Conservation (phyloP, 1,139 yeast species). For the Yamadazyma conglobata region DNA sequence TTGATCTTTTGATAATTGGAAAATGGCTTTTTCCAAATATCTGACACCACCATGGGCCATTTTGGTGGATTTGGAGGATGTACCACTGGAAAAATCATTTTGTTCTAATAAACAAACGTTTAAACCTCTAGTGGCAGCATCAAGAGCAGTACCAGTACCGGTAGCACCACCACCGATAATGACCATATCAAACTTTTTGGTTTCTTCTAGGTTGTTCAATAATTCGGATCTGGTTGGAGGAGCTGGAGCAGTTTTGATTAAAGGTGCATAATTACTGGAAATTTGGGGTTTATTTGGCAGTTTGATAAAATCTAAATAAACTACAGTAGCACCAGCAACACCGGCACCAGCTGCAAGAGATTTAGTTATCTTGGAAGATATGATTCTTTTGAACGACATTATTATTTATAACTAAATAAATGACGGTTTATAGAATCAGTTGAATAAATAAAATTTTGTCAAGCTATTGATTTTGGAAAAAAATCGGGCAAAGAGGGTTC, state of each 20-base stretch:
- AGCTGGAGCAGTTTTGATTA: slow-evolving; percentile 29
- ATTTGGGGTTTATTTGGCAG: slow-evolving; percentile 32
- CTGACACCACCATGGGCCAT: slow-evolving; percentile 98
- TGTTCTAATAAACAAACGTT: slow-evolving; percentile 85
- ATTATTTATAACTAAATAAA: background rate
- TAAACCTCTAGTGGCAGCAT: slow-evolving; percentile 87
- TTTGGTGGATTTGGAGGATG: slow-evolving; percentile 93
- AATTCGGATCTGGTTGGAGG: slow-evolving; percentile 38
- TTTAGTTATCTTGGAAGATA: slow-evolving; percentile 26
- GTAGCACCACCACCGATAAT: slow-evolving; percentile 96
- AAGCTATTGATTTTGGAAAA: background rate
- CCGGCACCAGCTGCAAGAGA: slow-evolving; percentile 33
- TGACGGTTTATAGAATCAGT: background rate
- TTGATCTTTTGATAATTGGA: slow-evolving; percentile 87
- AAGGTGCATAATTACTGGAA: slow-evolving; percentile 34
- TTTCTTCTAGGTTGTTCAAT: slow-evolving; percentile 27
- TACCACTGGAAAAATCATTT: slow-evolving; percentile 87
- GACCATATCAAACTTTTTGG: slow-evolving; percentile 68
- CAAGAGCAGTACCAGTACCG: slow-evolving; percentile 91
- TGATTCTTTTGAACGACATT: slow-evolving; percentile 8
- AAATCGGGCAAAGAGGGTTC: slow-evolving; percentile 2
- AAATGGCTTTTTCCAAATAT: slow-evolving; percentile 90
- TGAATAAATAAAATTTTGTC: background rate
- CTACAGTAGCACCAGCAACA: slow-evolving; percentile 34
- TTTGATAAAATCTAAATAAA: slow-evolving; percentile 42